phyloP scores from a whole-genome alignment of 1,284 basidiomycete species.

The Papiliotrema nemorosa region DNA sequence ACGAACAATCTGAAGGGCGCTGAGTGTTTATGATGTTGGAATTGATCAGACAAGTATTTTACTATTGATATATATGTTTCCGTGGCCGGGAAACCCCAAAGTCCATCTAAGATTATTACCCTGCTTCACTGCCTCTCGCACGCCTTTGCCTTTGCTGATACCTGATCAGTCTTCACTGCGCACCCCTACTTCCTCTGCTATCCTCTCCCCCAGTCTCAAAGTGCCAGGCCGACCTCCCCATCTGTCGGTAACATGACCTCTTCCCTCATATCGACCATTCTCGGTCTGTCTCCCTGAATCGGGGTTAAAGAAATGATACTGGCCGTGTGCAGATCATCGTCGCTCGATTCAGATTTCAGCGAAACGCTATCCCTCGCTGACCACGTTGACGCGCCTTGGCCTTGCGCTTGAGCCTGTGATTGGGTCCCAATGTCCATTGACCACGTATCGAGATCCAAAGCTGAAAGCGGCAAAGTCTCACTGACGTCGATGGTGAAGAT shows the following conservation, averaged over 20 bases:
- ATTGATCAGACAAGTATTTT: too few species aligned
- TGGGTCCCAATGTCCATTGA: too few species aligned
- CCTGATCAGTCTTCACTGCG: too few species aligned
- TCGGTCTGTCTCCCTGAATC: slow-evolving; percentile 12
- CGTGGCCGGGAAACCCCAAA: too few species aligned
- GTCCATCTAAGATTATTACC: too few species aligned
- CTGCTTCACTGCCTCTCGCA: too few species aligned
- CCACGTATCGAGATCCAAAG: slow-evolving; percentile 3
- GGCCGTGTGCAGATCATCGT: slow-evolving; percentile 41
- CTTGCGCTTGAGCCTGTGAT: not conserved
- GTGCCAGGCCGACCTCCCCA: slow-evolving; percentile 15
- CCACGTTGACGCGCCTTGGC: not conserved
- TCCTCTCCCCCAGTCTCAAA: too few species aligned
- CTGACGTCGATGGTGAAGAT: slow-evolving; percentile 17
- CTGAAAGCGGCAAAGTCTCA: not conserved
- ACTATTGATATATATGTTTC: too few species aligned
- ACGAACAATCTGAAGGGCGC: too few species aligned
- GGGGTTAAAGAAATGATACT: slow-evolving; percentile 38
- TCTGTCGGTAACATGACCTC: slow-evolving; percentile 15
- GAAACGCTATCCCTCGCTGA: slow-evolving; percentile 23
- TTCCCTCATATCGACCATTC: slow-evolving; percentile 10
- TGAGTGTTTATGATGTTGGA: too few species aligned
- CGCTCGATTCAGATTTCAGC: slow-evolving; percentile 29
- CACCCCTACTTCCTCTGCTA: too few species aligned
- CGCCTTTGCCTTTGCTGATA: too few species aligned